Conservation (phyloP, 345 rosid genomes). For the Linum usitatissimum region DNA sequence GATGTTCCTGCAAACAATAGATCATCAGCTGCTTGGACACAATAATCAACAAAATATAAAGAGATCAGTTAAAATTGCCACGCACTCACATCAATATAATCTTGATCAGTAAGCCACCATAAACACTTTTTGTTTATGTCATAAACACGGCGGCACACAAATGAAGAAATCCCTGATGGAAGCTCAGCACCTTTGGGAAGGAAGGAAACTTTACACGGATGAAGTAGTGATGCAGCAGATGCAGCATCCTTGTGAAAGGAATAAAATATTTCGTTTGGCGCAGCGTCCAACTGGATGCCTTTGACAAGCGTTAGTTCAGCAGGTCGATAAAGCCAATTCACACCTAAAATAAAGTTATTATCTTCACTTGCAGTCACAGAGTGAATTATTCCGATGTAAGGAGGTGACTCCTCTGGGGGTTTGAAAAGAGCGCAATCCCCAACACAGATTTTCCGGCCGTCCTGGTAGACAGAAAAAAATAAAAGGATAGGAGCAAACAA, state of each 20-base stretch:
- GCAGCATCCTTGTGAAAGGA: conserved; percentile 7
- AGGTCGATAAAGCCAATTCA: conserved; percentile 11
- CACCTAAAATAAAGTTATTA: not conserved
- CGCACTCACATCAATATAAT: conserved; percentile 8
- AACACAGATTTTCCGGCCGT: conserved; percentile 6
- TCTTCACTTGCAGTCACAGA: not conserved
- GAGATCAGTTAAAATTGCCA: not conserved
- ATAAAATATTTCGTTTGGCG: conserved; percentile 10
- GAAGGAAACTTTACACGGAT: conserved; percentile 11
- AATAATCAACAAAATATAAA: not conserved
- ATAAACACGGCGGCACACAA: conserved; percentile 8
- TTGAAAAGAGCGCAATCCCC: conserved; percentile 11
- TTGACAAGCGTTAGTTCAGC: conserved; percentile 8
- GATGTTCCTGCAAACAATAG: conserved; percentile 1
- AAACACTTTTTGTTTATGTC: conserved; percentile 1
- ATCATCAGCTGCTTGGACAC: not conserved
- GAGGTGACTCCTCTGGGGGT: not conserved
- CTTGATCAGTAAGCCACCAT: conserved; percentile 10
- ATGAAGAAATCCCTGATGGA: conserved; percentile 9
- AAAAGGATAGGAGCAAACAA: not conserved
- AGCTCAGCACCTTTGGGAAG: conserved; percentile 7
- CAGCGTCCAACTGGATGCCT: conserved; percentile 7
- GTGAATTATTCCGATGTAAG: conserved; percentile 7
- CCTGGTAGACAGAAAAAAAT: not conserved
- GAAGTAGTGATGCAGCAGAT: conserved; percentile 6